phyloP scores from a whole-genome alignment of 2,329 filamentous ascomycete species.

The Chalara sp. region DNA sequence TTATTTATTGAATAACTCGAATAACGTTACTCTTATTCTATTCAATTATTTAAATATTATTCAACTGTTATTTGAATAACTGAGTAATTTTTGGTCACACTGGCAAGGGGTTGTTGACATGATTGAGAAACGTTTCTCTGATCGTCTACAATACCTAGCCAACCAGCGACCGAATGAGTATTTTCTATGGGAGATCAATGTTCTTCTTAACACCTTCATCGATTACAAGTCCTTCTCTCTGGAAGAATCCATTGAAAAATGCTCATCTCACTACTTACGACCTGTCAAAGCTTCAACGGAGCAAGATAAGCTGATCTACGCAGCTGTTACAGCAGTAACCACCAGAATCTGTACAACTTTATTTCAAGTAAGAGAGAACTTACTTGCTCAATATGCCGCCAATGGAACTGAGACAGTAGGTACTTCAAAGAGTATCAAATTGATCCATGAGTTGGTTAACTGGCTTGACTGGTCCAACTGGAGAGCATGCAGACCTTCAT shows the following conservation, averaged over 20 bases:
- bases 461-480: background rate
- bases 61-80: too few species aligned
- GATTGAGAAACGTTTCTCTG: slow-evolving; percentile 1
- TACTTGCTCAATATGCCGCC: background rate
- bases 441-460: background rate
- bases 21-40: too few species aligned
- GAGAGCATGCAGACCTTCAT: background rate
- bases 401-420: background rate
- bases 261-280: slow-evolving; percentile 37
- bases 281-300: slow-evolving; percentile 14
- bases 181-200: slow-evolving; percentile 31
- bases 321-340: slow-evolving; percentile 28
- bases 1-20: too few species aligned
- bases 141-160: slow-evolving; percentile 4
- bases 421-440: background rate
- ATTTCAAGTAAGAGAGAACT: slow-evolving; percentile 2
- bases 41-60: too few species aligned
- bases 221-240: slow-evolving; percentile 31
- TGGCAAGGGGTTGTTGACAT: slow-evolving; percentile 6
- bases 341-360: slow-evolving; percentile 29
- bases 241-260: slow-evolving; percentile 37
- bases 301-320: slow-evolving; percentile 29
- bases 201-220: slow-evolving; percentile 34
- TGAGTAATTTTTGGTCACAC: too few species aligned
- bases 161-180: slow-evolving; percentile 1